Evolutionary conservation across 176 grass and related monocot species (phyloP).

Genomic region (sorghum (Sorghum bicolor)): DNA sequence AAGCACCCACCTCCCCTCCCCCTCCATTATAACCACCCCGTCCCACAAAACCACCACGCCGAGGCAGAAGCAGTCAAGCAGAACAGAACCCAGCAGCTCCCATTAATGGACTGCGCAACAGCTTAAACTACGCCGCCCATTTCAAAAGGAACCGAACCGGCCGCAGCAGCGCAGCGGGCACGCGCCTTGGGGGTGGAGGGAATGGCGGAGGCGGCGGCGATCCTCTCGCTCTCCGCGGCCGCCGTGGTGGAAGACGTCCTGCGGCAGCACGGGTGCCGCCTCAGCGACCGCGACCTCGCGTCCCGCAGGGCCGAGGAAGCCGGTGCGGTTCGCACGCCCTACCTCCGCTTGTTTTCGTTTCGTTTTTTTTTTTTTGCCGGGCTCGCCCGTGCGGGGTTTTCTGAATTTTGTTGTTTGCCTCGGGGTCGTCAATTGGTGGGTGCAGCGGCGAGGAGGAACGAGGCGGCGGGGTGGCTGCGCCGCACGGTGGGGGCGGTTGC

Average conservation of each 20-base stretch:
- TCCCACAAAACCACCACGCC: slow-evolving; percentile 40
- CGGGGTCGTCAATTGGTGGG: slow-evolving; percentile 19
- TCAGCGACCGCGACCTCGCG: slow-evolving; percentile 80
- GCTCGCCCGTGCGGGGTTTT: not conserved
- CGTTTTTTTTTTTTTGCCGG: not conserved
- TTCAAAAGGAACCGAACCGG: slow-evolving; percentile 19
- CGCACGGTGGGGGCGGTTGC: slow-evolving; percentile 70
- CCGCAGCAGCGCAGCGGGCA: not conserved
- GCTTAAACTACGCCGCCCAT: slow-evolving; percentile 39
- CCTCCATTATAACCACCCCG: slow-evolving; percentile 59
- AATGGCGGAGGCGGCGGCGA: slow-evolving; percentile 60
- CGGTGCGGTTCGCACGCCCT: slow-evolving; percentile 36
- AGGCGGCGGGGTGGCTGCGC: slow-evolving; percentile 93
- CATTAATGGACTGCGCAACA: slow-evolving; percentile 42
- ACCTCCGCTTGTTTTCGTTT: not conserved
- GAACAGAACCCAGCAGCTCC: slow-evolving; percentile 11
- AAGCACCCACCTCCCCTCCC: slow-evolving; percentile 31
- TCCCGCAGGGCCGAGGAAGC: slow-evolving; percentile 83
- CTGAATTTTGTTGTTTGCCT: not conserved
- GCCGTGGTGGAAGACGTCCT: slow-evolving; percentile 91
- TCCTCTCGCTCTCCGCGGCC: slow-evolving; percentile 68
- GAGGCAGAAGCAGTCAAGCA: no score
- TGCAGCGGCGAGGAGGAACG: slow-evolving; percentile 82
- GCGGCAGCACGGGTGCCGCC: slow-evolving; percentile 75
- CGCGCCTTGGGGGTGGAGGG: not conserved